Conservation (phyloP, 192 early-diverging fungal genomes). For the Coemansia sp. region DNA sequence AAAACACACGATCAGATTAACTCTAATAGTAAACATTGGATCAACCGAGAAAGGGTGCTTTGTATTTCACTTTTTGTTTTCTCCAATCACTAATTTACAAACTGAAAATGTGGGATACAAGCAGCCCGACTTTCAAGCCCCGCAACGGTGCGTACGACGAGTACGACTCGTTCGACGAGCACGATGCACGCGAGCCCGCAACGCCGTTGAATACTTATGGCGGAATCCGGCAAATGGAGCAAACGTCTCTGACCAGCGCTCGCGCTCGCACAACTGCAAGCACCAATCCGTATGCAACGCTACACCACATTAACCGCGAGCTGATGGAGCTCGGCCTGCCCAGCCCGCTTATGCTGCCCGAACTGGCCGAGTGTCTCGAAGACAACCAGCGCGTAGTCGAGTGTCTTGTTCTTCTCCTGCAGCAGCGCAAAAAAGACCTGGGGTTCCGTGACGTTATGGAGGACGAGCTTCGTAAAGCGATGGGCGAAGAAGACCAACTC, state of each 20-base stretch:
- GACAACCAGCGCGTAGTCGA: slow-evolving; percentile 50
- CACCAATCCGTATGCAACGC: slow-evolving; percentile 30
- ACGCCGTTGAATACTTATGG: slow-evolving; percentile 35
- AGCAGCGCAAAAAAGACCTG: slow-evolving; percentile 31
- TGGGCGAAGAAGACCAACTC: slow-evolving; percentile 52
- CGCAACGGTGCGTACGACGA: slow-evolving; percentile 6
- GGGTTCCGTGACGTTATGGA: slow-evolving; percentile 47
- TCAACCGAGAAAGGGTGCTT: no score
- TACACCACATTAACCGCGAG: slow-evolving; percentile 54
- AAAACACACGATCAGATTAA: no score
- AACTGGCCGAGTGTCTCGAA: slow-evolving; percentile 38
- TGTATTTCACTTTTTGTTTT: no score
- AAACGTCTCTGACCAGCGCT: slow-evolving; percentile 41
- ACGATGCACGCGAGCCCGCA: neutral
- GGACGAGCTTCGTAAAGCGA: slow-evolving; percentile 40
- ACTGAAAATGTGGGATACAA: slow-evolving; percentile 31
- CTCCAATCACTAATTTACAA: no score
- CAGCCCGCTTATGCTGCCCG: slow-evolving; percentile 42
- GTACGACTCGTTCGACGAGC: slow-evolving; percentile 45
- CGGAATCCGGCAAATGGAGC: slow-evolving; percentile 46
- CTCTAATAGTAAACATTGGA: no score
- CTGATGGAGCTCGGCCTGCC: slow-evolving; percentile 51
- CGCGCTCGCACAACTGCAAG: slow-evolving; percentile 12
- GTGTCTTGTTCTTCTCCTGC: slow-evolving; percentile 34
- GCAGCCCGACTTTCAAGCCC: slow-evolving; percentile 14